Conservation (phyloP, 2,329 filamentous ascomycete genomes). For the Cladosporium sp. region DNA sequence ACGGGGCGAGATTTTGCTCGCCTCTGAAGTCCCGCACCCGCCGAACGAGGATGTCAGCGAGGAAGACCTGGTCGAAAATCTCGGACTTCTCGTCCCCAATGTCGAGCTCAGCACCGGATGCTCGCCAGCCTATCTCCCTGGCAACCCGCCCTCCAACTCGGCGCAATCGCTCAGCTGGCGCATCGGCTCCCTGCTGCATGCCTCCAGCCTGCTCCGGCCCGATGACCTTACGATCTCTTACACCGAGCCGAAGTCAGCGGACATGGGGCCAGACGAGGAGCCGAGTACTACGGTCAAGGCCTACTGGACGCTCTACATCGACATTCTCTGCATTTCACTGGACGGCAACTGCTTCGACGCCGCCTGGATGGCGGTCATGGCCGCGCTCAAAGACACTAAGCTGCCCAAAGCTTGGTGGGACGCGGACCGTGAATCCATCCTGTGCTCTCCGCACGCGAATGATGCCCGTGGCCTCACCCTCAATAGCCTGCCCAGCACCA, state of each 20-base stretch:
- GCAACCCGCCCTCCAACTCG: constrained; percentile 69
- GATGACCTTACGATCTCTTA: constrained; percentile 64
- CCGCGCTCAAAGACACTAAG: constrained; percentile 70
- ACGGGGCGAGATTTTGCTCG: constrained; percentile 73
- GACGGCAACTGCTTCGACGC: constrained; percentile 90
- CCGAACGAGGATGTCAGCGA: constrained; percentile 22
- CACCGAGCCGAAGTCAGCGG: constrained; percentile 29
- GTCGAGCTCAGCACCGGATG: constrained; percentile 88
- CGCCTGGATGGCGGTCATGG: constrained; percentile 76
- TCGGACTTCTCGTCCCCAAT: constrained; percentile 82
- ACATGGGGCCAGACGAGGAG: constrained; percentile 40
- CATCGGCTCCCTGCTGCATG: constrained; percentile 69
- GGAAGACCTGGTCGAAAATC: constrained; percentile 34
- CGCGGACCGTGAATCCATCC: constrained; percentile 66
- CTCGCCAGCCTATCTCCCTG: constrained; percentile 77
- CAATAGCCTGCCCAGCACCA: constrained; percentile 64
- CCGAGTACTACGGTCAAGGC: constrained; percentile 58
- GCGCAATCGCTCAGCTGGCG: constrained; percentile 82
- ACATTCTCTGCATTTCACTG: constrained; percentile 88
- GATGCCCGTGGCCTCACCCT: constrained; percentile 54
- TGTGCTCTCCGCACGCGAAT: constrained; percentile 61
- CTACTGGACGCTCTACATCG: constrained; percentile 93
- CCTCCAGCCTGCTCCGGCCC: constrained; percentile 58
- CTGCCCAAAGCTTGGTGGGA: constrained; percentile 81
- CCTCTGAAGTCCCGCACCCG: constrained; percentile 65